Evolutionary conservation across 768 basidiomycete species (phyloP), one percentile per base, ranked within the genome.

Genomic region (Xerocomellus intermedius): DNA sequence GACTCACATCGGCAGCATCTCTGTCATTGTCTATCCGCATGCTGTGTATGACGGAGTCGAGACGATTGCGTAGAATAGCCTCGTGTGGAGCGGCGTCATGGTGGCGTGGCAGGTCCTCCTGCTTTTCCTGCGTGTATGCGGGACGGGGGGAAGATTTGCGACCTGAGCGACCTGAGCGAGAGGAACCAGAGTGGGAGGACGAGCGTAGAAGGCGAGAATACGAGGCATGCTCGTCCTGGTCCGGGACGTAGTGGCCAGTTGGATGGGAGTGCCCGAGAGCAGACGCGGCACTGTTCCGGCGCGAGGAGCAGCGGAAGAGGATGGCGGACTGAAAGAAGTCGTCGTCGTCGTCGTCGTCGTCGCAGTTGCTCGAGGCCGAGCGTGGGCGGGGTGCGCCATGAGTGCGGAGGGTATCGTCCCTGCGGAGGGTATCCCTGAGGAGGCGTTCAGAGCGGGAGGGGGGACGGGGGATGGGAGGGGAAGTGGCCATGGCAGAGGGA

Each of bases 351-450:
- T 62, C 60, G 28, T 59, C 62, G 1, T 65, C 63, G 22, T 63
- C 63, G 52, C 58, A 57, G 56, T 55, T 59, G 50, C 64, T 69
- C 32, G 59, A 57, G 32, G 51, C 42, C 30, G 74, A 61, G 65
- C 64, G 54, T 21, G 74, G 55, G 55, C 65, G 54, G 21, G 69
- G 50, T 19, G 48, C 43, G 47, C 58, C 60, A 57, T 48, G 55
- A 42, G 59, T 71, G 66, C 55, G 75, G 67, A 62, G 79, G 69
- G 64, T 73, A 64, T 59, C 74, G 69, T 72, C 80, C 60, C 75
- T 83, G 44, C 79, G 74, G 50, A 85, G 77, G 10, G 84, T 77
- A 57, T 84, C 78, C 48, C 83, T 74, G 46, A 85, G 74, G 43
- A 85, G 77, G 10, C 77, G 75, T 61, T 84, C 80, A 5, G 81